Evolutionary conservation across 352 stramenopile species (phyloP).

Genomic region (Globisporangium parvum): DNA sequence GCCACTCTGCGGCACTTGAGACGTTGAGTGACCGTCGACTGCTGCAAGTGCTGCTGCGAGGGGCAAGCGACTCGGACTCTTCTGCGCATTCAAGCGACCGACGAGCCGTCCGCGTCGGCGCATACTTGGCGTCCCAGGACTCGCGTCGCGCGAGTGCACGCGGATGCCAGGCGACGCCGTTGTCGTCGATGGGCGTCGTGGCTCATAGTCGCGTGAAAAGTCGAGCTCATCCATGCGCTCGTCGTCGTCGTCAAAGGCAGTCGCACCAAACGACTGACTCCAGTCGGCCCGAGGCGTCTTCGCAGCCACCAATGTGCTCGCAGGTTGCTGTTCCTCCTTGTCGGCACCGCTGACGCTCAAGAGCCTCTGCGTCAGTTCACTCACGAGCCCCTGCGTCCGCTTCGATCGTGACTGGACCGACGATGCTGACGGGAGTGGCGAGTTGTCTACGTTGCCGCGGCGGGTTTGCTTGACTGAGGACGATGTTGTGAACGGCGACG

Average conservation of each 20-base stretch:
- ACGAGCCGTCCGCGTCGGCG: background rate
- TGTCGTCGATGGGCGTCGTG: background rate
- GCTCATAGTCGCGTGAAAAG: slow-evolving; percentile 4
- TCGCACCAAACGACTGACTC: background rate
- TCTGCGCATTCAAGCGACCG: background rate
- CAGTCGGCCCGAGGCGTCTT: background rate
- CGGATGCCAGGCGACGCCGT: background rate
- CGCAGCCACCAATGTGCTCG: background rate
- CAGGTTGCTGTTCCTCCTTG: background rate
- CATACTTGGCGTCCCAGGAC: slow-evolving; percentile 1
- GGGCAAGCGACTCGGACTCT: background rate
- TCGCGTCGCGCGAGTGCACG: slow-evolving; percentile 3
- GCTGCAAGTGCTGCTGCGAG: background rate
- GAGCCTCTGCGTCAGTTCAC: slow-evolving; percentile 5
- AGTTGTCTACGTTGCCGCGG: background rate
- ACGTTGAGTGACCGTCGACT: background rate
- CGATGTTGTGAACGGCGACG: background rate
- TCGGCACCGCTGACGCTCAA: slow-evolving; percentile 1
- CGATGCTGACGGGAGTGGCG: background rate
- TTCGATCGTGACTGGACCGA: background rate
- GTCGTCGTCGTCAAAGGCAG: background rate
- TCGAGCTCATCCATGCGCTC: slow-evolving; percentile 2
- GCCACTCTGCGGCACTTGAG: background rate
- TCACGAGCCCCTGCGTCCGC: slow-evolving; percentile 2
- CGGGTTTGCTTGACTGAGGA: background rate